A percentile compares a stretch with the other conserved stretches of the same genome.
phyloP scores from a whole-genome alignment of 345 rosid genomes.

The Gossypium ekmanianum region DNA sequence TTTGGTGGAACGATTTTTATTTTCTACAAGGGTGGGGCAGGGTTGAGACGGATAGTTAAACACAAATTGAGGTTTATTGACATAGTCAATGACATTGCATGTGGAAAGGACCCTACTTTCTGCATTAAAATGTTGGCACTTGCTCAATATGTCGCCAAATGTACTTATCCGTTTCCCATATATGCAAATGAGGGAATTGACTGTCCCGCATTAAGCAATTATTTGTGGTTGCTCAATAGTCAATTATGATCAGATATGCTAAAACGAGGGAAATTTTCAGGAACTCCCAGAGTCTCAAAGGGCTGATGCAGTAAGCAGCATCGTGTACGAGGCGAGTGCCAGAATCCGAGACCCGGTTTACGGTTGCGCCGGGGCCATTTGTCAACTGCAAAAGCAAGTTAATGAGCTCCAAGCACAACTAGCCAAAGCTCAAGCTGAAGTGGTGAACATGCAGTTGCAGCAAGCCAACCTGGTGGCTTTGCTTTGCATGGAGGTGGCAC shows the following conservation, averaged over 20 bases:
- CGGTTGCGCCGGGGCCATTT: conserved; percentile 83
- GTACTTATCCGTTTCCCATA: not conserved
- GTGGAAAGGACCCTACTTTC: conserved; percentile 1
- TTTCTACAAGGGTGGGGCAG: too few relatives aligned
- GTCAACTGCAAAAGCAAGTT: conserved; percentile 78
- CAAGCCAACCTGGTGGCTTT: conserved; percentile 65
- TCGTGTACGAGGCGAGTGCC: conserved; percentile 92
- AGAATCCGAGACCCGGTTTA: conserved; percentile 88
- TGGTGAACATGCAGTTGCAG: conserved; percentile 61
- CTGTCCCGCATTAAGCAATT: not conserved
- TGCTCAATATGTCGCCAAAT: not conserved
- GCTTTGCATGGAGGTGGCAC: conserved; percentile 55
- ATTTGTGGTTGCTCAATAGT: too few relatives aligned
- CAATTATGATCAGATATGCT: not conserved
- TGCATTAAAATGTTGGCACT: conserved; percentile 5
- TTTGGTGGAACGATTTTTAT: too few relatives aligned
- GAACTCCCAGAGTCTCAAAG: conserved; percentile 82
- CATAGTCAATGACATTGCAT: not conserved
- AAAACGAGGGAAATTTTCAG: conserved; percentile 24
- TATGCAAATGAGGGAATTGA: not conserved
- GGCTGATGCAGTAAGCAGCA: conserved; percentile 92
- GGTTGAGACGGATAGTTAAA: too few relatives aligned
- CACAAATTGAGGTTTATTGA: not conserved
- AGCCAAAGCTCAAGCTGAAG: conserved; percentile 74
- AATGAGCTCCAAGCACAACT: conserved; percentile 79